Evolutionary conservation across 2,329 filamentous ascomycete species (phyloP), one percentile per base, ranked within the genome.

Genomic region (Botrytis tulipae): DNA sequence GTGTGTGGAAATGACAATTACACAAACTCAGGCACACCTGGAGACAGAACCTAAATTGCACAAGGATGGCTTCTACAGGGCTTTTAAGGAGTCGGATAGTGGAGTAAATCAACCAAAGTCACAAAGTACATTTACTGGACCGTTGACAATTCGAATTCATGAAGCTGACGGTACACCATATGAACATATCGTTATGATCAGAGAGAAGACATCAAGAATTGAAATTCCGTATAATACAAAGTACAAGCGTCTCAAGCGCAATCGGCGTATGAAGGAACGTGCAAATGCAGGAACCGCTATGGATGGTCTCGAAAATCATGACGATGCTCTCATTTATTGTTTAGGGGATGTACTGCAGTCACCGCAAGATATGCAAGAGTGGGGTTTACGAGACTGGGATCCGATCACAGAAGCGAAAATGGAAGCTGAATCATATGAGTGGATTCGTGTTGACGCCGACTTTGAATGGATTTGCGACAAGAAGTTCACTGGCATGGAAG

Each of bases 151-250:
- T 76, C 88, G 96, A 46, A 98, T 99, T 76, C 96, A 99, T 83
- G 96, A 99, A 84, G 96, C 96, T 37, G 97, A 99, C 80, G 96
- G 96, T 16, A 98, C 96, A 0, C 96, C 96, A 3, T 99, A 99
- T 80, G 96, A 99, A 81, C 96, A 99, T 80, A 98, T 98, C 76
- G 91, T 98, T 46, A 94, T 98, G 79, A 97, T 99, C 80, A 94
- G 94, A 74, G 94, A 98, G 77, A 91, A 92, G 42, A 88, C 90
- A 22, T 93, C 92, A 3, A 93, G 92, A 80, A 93, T 98, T 74
- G 95, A 98, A 75, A 98, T 99, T 75, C 95, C 95, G 0, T 99
- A 99, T 83, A 98, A 98, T 79, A 99, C 96, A 0, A 99, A 99
- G 82, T 99, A 99, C 84, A 99, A 98, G 84, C 91, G 97, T 14